Evolutionary conservation across 495 filamentous ascomycete genomes (phyloP), one percentile per base, ranked within the genome.

Genomic region (Endocarpon pusillum): DNA sequence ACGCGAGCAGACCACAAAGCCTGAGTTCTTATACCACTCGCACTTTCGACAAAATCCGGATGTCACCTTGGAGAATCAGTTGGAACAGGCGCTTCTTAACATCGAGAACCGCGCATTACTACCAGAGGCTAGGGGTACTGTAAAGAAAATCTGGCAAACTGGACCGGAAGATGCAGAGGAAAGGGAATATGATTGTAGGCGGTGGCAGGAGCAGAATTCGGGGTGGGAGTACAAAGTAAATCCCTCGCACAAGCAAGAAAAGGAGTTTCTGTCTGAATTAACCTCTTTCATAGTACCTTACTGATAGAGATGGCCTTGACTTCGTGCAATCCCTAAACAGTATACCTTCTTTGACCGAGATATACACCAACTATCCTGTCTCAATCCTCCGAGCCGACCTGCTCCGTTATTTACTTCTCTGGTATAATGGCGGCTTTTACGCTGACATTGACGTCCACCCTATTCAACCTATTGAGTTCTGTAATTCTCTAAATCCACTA

Each of bases 351-450:
- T n/a, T n/a, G n/a, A n/a, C n/a, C n/a, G n/a, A n/a, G n/a, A n/a
- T n/a, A n/a, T n/a, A n/a, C n/a, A n/a, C n/a, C n/a, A n/a, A n/a
- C n/a, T n/a, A n/a, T 3, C 39, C 43, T 1, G 46, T 58, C 4
- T 51, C 47, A 1, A 57, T 62, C 19, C 55, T 60, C 6, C 55
- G 57, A 3, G 55, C 59, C 0, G 63, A 69, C 25, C 49, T 68
- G 0, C 47, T 68, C 12, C 54, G 62, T 12, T 69, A 69, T 38
- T 43, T 66, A 3, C 35, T 67, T 1, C 38, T 69, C 10, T 57
- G 53, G 48, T 56, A 57, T 31, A 55, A 59, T 21, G 66, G 66
- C 8, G 66, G 66, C 15, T 64, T 62, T 29, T 70, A 68, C 39
- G 58, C 54, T 1, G 66, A 70, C 37, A 49, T 61, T 15, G 64